phyloP scores from a whole-genome alignment of 176 grass and related monocot species.

The Echinochloa phyllopogon region DNA sequence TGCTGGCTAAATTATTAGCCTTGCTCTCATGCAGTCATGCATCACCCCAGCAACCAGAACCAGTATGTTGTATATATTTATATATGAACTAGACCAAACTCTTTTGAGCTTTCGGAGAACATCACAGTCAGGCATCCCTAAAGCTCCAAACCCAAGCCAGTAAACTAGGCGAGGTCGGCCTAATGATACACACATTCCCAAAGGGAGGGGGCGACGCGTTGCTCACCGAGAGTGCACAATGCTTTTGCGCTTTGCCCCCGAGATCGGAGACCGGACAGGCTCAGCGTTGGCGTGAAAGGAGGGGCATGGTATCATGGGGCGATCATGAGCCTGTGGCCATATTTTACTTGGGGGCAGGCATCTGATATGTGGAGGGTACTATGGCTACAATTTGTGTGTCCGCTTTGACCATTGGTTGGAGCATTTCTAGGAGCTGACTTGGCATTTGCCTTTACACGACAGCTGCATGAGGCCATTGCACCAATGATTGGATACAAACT shows the following conservation, averaged over 20 bases:
- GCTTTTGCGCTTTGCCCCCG: constrained; percentile 43
- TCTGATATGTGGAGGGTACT: constrained; percentile 17
- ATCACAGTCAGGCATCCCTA: constrained; percentile 2
- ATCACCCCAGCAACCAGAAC: background rate
- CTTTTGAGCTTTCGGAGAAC: constrained; percentile 25
- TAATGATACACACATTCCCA: constrained; percentile 22
- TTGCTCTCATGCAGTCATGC: background rate
- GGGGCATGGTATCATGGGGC: constrained; percentile 14
- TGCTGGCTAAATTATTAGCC: no score
- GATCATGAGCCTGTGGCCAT: background rate
- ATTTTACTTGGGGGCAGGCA: constrained; percentile 2
- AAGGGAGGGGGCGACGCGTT: background rate
- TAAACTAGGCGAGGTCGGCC: constrained; percentile 43
- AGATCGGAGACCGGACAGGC: constrained; percentile 57
- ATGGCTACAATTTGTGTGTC: background rate
- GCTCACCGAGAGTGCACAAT: background rate
- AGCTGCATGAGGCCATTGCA: background rate
- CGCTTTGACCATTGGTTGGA: constrained; percentile 47
- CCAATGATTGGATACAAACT: background rate
- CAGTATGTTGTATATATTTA: background rate
- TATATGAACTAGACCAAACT: background rate
- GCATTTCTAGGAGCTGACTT: constrained; percentile 18
- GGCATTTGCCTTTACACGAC: constrained; percentile 18
- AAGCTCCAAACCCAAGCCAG: background rate
- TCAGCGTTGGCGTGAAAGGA: constrained; percentile 41